Conservation (phyloP, 75 land plant species). For the Isoetes taiwanensis region DNA sequence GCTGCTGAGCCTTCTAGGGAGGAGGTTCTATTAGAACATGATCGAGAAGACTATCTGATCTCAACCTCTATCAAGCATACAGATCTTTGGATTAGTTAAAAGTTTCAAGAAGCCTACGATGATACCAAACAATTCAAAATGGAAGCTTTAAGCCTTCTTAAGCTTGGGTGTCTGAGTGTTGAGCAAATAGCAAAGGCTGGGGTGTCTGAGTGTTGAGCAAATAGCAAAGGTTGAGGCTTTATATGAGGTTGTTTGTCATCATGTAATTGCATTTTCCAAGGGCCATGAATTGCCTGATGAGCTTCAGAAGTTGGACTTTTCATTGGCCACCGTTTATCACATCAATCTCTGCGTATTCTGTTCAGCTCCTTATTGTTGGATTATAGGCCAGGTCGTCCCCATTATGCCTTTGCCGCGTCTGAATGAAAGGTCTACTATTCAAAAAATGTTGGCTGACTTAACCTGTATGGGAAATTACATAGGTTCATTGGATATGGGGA, state of each 20-base stretch:
- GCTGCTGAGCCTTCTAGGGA: too few species aligned
- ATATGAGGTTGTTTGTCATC: slow-evolving; percentile 26
- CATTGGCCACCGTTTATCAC: slow-evolving; percentile 29
- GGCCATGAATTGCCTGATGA: slow-evolving; percentile 24
- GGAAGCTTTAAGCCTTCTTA: slow-evolving; percentile 25
- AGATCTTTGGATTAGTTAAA: slow-evolving; percentile 14
- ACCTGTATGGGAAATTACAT: too few species aligned
- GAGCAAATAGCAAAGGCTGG: slow-evolving; percentile 38
- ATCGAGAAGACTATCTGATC: slow-evolving; percentile 28
- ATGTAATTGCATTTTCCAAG: slow-evolving; percentile 11
- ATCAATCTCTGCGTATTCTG: slow-evolving; percentile 33
- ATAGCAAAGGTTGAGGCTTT: too few species aligned
- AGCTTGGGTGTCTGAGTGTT: slow-evolving; percentile 30
- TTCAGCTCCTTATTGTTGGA: slow-evolving; percentile 31
- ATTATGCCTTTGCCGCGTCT: too few species aligned
- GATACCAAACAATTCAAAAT: slow-evolving; percentile 29
- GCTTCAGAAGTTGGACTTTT: slow-evolving; percentile 7
- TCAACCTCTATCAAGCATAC: slow-evolving; percentile 22
- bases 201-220: too few species aligned
- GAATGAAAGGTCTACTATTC: too few species aligned
- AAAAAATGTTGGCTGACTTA: too few species aligned
- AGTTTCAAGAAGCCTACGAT: slow-evolving; percentile 22
- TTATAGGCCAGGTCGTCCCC: too few species aligned
- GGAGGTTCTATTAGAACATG: too few species aligned
- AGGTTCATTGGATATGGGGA: too few species aligned